Evolutionary conservation across 1,284 basidiomycete genomes (phyloP).

Genomic region (Psilocybe mexicana): DNA sequence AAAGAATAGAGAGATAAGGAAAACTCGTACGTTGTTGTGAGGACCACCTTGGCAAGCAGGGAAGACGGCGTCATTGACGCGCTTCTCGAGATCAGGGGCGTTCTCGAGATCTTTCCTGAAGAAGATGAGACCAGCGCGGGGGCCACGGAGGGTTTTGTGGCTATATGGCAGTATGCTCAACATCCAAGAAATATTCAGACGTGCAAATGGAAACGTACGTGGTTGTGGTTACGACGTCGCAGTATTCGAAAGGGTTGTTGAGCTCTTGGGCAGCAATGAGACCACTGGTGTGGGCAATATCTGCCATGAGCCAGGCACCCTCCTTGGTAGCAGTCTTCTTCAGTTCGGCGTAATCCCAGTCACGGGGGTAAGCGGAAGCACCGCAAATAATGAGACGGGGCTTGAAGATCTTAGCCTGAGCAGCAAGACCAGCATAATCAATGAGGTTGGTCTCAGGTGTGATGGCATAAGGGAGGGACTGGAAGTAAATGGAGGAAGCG

Average conservation of each 20-base stretch:
- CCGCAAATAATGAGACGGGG: conserved; percentile 96
- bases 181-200: not conserved
- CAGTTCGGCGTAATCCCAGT: conserved; percentile 93
- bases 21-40: conserved; percentile 86
- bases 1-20: not conserved
- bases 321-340: conserved; percentile 85
- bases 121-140: conserved; percentile 98
- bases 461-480: conserved; percentile 95
- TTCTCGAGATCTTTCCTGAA: conserved; percentile 93
- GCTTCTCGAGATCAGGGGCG: conserved; percentile 85
- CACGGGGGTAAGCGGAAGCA: conserved; percentile 97
- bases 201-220: conserved; percentile 55
- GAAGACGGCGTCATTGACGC: conserved; percentile 98
- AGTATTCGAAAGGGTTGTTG: conserved; percentile 93
- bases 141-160: conserved; percentile 99
- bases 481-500: conserved; percentile 99
- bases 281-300: conserved; percentile 98
- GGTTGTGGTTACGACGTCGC: conserved; percentile 96
- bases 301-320: conserved; percentile 91
- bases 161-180: conserved; percentile 35
- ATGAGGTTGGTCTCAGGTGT: conserved; percentile 85
- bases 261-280: conserved; percentile 93
- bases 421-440: conserved; percentile 84
- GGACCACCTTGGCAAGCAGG: conserved; percentile 99
- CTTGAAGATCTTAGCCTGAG: conserved; percentile 96